Evolutionary conservation across 2,329 filamentous ascomycete species (phyloP), one percentile per base, ranked within the genome.

Genomic region (Penicillium sp.): DNA sequence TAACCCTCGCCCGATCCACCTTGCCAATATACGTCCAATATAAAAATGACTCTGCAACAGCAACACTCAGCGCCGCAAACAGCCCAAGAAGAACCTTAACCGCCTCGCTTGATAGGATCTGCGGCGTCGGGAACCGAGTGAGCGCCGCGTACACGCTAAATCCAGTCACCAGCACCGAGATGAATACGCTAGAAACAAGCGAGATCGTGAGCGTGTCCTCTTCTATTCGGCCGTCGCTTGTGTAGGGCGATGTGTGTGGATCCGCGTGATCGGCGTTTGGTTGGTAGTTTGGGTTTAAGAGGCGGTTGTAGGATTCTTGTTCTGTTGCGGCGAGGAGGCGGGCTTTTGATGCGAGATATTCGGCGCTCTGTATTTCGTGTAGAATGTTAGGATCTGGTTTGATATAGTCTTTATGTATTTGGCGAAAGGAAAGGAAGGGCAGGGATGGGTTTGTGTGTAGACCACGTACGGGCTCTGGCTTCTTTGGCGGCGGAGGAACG

Each of bases 291-390:
- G 81, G 13, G 81, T 84, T 62, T 66, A 75, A 62, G 87, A 97
- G 91, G 70, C 88, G 86, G 65, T 91, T 84, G 79, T 97, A 99
- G 52, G 86, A 83, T 60, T 89, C 86, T 64, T 87, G 84, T 79
- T 97, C 93, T 77, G 93, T 89, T 68, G 94, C 87, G 59, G 84
- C 86, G 62, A 91, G 90, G 21, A 99, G 85, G 17, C 88, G 86
- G 25, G 87, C 86, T 91, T 97, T 97, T 1, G 96, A 81, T 7
- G 88, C 89, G 73, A 91, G 90, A 78, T 93, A 97, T 76, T 96
- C 89, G 8, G 86, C 79, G 1, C 86, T 95, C 70, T 70, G 35
- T n/a, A 37, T 50, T 37, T n/a, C n/a, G 12, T 23, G 1, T 23
- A n/a, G 2, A 17, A n/a, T 29, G 25, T 57, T 41, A 55, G 55